A percentile compares a stretch with the other conserved stretches of the same genome.
Evolutionary conservation across 768 basidiomycete genomes (phyloP).

Genomic region (Psilocybe cyanescens): DNA sequence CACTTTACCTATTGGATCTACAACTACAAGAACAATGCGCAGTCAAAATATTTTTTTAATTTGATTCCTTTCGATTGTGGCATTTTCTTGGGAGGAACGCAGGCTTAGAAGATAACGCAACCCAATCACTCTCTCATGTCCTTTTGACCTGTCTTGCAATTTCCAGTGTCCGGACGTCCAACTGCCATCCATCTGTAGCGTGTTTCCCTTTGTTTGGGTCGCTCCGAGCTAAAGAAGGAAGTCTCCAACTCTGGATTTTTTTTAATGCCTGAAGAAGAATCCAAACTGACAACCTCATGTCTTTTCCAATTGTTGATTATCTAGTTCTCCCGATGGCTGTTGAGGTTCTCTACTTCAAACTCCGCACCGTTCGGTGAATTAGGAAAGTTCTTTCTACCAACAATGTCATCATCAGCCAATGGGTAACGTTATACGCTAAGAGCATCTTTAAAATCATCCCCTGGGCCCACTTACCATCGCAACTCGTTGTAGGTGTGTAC

Average conservation of each 20-base stretch:
- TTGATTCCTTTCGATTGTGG: neutral
- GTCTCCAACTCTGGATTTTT: neutral
- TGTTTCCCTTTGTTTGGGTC: neutral
- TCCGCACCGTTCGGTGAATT: slow-evolving; percentile 2
- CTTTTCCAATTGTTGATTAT: neutral
- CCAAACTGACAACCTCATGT: neutral
- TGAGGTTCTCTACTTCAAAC: neutral
- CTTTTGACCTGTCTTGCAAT: slow-evolving; percentile 4
- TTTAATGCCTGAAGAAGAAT: neutral
- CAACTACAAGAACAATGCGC: slow-evolving; percentile 8
- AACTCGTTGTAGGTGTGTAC: neutral
- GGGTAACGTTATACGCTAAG: neutral
- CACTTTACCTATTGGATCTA: slow-evolving; percentile 22
- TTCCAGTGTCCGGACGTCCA: slow-evolving; percentile 9
- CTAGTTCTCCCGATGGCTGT: slow-evolving; percentile 3
- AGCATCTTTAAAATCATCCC: neutral
- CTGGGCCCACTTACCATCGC: neutral
- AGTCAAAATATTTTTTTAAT: slow-evolving; percentile 10
- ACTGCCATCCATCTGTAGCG: slow-evolving; percentile 1
- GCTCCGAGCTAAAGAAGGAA: neutral
- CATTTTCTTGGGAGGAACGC: slow-evolving; percentile 7
- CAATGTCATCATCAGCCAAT: neutral
- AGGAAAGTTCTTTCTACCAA: neutral
- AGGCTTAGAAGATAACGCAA: neutral
- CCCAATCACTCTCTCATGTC: slow-evolving; percentile 14